phyloP scores from a whole-genome alignment of 805 yeast species.

The Clavispora asparagi region DNA sequence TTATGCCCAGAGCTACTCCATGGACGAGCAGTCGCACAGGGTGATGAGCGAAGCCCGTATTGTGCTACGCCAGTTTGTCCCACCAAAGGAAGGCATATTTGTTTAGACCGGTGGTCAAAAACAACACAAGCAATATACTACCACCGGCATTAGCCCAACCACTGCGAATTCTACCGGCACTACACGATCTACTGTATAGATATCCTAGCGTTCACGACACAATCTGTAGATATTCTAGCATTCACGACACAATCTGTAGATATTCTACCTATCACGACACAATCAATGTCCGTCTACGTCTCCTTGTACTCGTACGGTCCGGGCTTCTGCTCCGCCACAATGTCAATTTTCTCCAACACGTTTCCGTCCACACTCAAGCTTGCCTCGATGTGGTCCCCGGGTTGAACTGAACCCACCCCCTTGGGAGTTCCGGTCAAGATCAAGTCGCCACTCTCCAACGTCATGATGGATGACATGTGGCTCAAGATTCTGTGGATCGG shows the following conservation, averaged over 20 bases:
- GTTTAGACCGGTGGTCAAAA: slow-evolving; percentile 7
- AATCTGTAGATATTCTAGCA: too few species aligned
- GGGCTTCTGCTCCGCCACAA: slow-evolving; percentile 50
- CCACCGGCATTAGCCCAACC: too few species aligned
- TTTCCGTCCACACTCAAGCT: slow-evolving; percentile 52
- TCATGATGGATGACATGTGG: slow-evolving; percentile 83
- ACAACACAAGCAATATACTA: too few species aligned
- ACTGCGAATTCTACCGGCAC: too few species aligned
- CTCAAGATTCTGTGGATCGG: slow-evolving; percentile 76
- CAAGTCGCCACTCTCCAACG: slow-evolving; percentile 84
- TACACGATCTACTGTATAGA: too few species aligned
- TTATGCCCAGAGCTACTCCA: slow-evolving; percentile 84
- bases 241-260: too few species aligned
- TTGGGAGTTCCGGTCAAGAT: slow-evolving; percentile 95
- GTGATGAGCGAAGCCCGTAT: slow-evolving; percentile 77
- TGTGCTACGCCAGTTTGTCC: slow-evolving; percentile 47
- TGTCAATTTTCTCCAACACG: slow-evolving; percentile 44
- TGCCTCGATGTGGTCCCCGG: slow-evolving; percentile 77
- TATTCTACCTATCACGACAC: too few species aligned
- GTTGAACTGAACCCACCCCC: slow-evolving; percentile 81
- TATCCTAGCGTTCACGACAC: too few species aligned
- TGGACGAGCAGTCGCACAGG: slow-evolving; percentile 74
- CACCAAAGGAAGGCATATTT: slow-evolving; percentile 37
- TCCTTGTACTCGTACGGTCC: slow-evolving; percentile 39
- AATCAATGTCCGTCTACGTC: slow-evolving; percentile 9